A percentile compares a stretch with the other conserved stretches of the same genome.
phyloP scores from a whole-genome alignment of 345 rosid genomes.

The Geranium brycei region DNA sequence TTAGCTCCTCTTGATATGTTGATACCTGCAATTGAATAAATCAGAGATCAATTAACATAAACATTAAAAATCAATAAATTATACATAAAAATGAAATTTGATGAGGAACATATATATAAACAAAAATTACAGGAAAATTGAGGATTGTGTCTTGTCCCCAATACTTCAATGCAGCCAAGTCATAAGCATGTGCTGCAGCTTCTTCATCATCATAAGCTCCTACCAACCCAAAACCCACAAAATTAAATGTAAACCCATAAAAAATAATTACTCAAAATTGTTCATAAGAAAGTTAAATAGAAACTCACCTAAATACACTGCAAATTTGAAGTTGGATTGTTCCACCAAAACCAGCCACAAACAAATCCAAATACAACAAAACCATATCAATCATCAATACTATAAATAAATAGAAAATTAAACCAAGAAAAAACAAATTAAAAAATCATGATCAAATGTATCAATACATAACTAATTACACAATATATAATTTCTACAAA shows the following conservation, averaged over 20 bases:
- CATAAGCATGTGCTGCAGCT: constrained; percentile 92
- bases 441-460: neutral
- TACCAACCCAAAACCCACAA: constrained; percentile 2
- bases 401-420: neutral
- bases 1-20: constrained; percentile 46
- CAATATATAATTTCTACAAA: neutral
- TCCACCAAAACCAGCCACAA: constrained; percentile 9
- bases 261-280: neutral
- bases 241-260: neutral
- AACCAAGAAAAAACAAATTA: neutral
- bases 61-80: neutral
- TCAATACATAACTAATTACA: neutral
- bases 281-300: neutral
- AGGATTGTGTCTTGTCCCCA: constrained; percentile 86
- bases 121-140: constrained; percentile 56
- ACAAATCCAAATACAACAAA: neutral
- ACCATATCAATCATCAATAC: neutral
- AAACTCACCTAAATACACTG: constrained; percentile 49
- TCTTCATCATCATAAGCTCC: constrained; percentile 90
- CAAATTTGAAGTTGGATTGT: constrained; percentile 10
- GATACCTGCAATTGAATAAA: constrained; percentile 22
- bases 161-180: constrained; percentile 87
- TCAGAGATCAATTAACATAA: neutral
- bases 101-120: too few species aligned
- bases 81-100: neutral